phyloP scores from a whole-genome alignment of 2,329 filamentous ascomycete genomes.

The Teratosphaeria viscida region DNA sequence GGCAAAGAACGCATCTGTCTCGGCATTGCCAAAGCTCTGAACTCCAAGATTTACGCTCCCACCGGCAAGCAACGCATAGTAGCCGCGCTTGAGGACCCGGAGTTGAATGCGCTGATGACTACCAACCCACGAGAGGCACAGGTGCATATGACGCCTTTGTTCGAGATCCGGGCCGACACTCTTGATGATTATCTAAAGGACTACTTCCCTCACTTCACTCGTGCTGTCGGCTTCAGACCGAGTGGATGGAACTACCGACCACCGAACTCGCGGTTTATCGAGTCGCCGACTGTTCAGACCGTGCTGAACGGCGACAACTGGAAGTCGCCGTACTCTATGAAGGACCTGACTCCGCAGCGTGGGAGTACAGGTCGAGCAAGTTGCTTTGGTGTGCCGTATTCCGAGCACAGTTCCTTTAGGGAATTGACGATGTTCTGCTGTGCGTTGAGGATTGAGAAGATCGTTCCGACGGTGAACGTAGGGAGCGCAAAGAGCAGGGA shows the following conservation, averaged over 20 bases:
- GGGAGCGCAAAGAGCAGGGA: conserved; percentile 53
- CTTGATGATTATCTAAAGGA: conserved; percentile 77
- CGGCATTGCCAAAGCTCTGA: conserved; percentile 76
- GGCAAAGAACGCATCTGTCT: conserved; percentile 95
- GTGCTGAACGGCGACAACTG: conserved; percentile 61
- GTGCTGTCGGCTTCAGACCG: conserved; percentile 82
- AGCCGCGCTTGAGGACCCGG: conserved; percentile 72
- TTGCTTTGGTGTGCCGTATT: conserved; percentile 92
- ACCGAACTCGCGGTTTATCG: conserved; percentile 50
- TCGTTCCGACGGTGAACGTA: conserved; percentile 92
- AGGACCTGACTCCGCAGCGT: conserved; percentile 68
- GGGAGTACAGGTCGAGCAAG: conserved; percentile 73
- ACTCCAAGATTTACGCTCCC: conserved; percentile 81
- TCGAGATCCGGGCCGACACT: conserved; percentile 86
- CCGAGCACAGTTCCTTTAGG: conserved; percentile 88
- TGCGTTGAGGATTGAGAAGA: conserved; percentile 71
- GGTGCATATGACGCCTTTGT: conserved; percentile 94
- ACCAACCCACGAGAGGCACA: conserved; percentile 73
- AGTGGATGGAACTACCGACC: conserved; percentile 91
- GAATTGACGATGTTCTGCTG: conserved; percentile 92
- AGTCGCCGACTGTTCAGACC: conserved; percentile 52
- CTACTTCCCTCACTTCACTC: conserved; percentile 71
- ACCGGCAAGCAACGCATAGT: conserved; percentile 76
- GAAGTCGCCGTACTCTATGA: conserved; percentile 61
- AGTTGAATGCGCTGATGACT: conserved; percentile 69